Base-by-base conservation (phyloP, 805 yeast species). In the Pichia cephalocereana region DNA sequence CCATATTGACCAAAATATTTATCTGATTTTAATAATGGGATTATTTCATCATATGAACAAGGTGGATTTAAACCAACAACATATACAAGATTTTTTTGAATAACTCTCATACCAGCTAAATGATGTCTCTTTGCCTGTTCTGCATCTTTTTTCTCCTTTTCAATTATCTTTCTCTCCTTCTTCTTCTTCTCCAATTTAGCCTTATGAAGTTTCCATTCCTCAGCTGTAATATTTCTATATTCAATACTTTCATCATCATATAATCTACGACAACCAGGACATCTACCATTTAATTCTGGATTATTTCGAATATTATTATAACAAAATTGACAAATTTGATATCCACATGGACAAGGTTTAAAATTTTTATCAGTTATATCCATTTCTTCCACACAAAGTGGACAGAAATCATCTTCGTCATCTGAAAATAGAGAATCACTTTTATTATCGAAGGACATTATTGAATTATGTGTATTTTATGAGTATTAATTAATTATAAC, bases 271-370 rank as follows among this genome's bases (percentile, higher is more conserved):
- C 99, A 93, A 2, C 96, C 98, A 2, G 99, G 99, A 69, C 99
- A 93, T 56, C 88, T 79, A 3, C 97, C 98, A 63, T 90, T 90
- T 53, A 91, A 71, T 64, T 93, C 96, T 2, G 97, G 97, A 58
- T 91, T 91, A 55, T 88, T 93, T 54, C 96, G 78, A 59, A 93
- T 93, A 65, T 90, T 91, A 70, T 93, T 93, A 74, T 91, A 93
- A 67, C 99, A 93, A 64, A 93, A 93, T 73, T 91, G 98, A 66
- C 99, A 93, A 50, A 93, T 86, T 65, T 95, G 97, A 62, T 93
- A 93, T 18, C 99, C 99, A 70, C 99, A 93, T 1, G 98, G 98
- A 72, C 99, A 93, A n/a, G 99, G 99, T 66, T 85, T 88, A 74
- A 93, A 93, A 70, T 89, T 87, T 62, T 86, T 88, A 68, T 93